These are phyloP conservation scores for Solanum ossicruentum DNA, from an alignment of 257 asterid genomes.

Conservation along the genomic window DNA sequence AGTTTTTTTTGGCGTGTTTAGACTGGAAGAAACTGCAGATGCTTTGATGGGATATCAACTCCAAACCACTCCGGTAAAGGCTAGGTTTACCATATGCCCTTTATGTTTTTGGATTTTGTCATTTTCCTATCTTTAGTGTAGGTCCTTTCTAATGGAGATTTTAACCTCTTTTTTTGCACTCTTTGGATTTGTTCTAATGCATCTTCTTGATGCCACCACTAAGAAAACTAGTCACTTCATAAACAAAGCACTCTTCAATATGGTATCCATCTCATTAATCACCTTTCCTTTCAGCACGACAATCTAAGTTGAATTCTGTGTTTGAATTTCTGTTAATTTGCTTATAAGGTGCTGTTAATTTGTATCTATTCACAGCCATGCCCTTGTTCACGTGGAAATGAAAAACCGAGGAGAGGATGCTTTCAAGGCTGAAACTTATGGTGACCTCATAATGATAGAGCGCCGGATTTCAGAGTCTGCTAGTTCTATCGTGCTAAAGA, in stretches of 20 bases:
- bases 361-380: constrained; percentile 35
- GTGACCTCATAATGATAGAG: constrained; percentile 60
- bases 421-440: constrained; percentile 66
- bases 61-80: not conserved
- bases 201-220: not conserved
- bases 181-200: not conserved
- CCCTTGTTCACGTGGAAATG: constrained; percentile 80
- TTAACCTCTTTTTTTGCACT: not conserved
- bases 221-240: not conserved
- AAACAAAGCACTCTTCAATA: not conserved
- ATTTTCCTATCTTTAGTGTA: not conserved
- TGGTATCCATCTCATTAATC: not conserved
- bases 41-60: not conserved
- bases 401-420: constrained; percentile 93
- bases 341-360: not conserved
- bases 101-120: not conserved
- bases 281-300: not conserved
- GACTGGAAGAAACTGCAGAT: not conserved
- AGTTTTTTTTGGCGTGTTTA: not conserved
- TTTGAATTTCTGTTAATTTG: not conserved
- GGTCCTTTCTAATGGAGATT: not conserved
- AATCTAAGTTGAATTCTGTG: not conserved
- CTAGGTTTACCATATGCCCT: not conserved
- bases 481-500: constrained; percentile 50
- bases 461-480: constrained; percentile 64